These are phyloP conservation scores for Hygrophoropsis aurantiaca DNA, from an alignment of 768 basidiomycete genomes.

Conservation along the genomic window DNA sequence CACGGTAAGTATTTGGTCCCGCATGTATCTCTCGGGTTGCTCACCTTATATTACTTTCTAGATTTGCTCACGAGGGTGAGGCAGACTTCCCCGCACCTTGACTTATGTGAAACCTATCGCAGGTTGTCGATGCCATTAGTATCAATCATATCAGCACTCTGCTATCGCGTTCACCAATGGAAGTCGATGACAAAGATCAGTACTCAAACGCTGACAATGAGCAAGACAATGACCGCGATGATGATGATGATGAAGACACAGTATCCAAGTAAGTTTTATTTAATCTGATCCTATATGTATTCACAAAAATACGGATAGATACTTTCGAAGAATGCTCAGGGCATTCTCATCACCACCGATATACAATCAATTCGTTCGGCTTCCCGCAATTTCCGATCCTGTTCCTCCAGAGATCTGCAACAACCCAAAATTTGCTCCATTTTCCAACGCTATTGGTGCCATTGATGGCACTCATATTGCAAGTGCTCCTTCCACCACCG, in stretches of 20 bases:
- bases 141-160: no score
- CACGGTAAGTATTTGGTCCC: constrained; percentile 2
- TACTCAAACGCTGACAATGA: no score
- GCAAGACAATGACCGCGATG: no score
- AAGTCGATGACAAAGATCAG: no score
- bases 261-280: no score
- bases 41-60: not conserved
- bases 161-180: no score
- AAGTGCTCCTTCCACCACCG: constrained; percentile 13
- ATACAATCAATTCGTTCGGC: not conserved
- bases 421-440: constrained; percentile 34
- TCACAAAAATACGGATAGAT: no score
- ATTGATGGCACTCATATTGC: constrained; percentile 36
- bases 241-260: no score
- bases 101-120: no score
- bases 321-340: not conserved
- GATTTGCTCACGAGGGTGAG: constrained; percentile 1
- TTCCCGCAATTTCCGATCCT: constrained; percentile 5
- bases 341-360: not conserved
- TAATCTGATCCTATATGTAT: no score
- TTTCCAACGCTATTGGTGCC: constrained; percentile 23
- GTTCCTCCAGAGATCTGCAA: constrained; percentile 22
- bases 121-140: no score
- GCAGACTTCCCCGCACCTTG: not conserved
- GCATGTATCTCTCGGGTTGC: no score